phyloP scores from a whole-genome alignment of 805 yeast genomes.

The Cyberlindnera xishuangbannaensis region DNA sequence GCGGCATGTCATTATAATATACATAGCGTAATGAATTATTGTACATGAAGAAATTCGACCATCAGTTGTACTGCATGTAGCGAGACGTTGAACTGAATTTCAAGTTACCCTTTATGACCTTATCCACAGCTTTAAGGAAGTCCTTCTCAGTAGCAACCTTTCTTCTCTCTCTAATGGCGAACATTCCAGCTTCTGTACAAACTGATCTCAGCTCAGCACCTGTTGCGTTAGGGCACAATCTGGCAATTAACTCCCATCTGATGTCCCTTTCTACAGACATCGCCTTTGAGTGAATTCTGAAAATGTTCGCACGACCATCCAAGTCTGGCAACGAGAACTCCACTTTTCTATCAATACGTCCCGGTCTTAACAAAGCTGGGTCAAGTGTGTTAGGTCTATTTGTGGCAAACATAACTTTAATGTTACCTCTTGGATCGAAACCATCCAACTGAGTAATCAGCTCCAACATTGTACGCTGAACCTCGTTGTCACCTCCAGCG shows the following conservation, averaged over 20 bases:
- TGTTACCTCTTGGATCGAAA: slow-evolving; percentile 97
- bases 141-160: slow-evolving; percentile 98
- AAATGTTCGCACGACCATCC: slow-evolving; percentile 96
- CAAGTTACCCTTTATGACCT: slow-evolving; percentile 97
- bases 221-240: slow-evolving; percentile 96
- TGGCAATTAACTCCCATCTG: slow-evolving; percentile 96
- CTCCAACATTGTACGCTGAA: slow-evolving; percentile 98
- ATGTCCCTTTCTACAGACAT: slow-evolving; percentile 98
- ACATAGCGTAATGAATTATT: no score
- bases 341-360: slow-evolving; percentile 97
- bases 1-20: no score
- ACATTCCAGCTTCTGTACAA: slow-evolving; percentile 99
- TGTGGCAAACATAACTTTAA: slow-evolving; percentile 99
- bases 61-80: slow-evolving; percentile 94
- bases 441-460: slow-evolving; percentile 97
- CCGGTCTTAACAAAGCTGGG: slow-evolving; percentile 96
- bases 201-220: slow-evolving; percentile 99
- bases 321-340: slow-evolving; percentile 95
- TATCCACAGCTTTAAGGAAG: slow-evolving; percentile 94
- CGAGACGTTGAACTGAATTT: slow-evolving; percentile 95
- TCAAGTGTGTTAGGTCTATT: slow-evolving; percentile 97
- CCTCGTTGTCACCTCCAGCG: slow-evolving; percentile 99
- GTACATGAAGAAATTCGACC: neutral
- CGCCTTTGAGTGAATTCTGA: slow-evolving; percentile 93
- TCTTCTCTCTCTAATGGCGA: slow-evolving; percentile 96